These are phyloP conservation scores for Magnaporthiopsis poae DNA, from an alignment of 2,329 filamentous ascomycete species.

Conservation along the genomic window DNA sequence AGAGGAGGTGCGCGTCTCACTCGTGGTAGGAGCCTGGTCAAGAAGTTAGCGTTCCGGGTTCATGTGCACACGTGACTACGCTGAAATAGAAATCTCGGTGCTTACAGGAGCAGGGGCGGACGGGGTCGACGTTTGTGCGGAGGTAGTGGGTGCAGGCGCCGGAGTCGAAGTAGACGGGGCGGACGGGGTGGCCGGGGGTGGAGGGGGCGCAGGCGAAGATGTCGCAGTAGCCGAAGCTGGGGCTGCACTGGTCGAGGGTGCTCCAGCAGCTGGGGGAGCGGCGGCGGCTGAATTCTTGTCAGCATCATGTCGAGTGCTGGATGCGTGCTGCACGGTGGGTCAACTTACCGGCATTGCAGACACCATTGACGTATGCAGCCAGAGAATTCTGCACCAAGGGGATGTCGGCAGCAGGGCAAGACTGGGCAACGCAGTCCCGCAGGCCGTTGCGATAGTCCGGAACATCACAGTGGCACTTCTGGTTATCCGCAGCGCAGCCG, in stretches of 20 bases:
- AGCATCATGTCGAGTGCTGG: not conserved
- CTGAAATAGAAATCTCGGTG: not conserved
- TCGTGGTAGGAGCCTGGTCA: not conserved
- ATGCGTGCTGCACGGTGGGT: not conserved
- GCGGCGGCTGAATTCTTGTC: constrained; percentile 5
- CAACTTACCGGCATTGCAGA: constrained; percentile 15
- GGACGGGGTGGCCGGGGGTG: not conserved
- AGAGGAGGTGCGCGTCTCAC: not conserved
- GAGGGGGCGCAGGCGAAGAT: constrained; percentile 3
- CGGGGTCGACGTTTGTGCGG: not conserved
- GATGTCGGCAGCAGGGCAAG: constrained; percentile 13
- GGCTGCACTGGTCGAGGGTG: not conserved
- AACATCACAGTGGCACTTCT: constrained; percentile 14
- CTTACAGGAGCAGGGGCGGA: not conserved
- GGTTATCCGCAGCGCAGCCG: constrained; percentile 9
- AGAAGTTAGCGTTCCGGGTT: not conserved
- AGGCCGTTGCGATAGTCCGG: constrained; percentile 13
- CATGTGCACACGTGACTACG: not conserved
- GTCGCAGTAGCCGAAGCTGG: not conserved
- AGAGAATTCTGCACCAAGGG: constrained; percentile 7
- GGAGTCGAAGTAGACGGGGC: constrained; percentile 1
- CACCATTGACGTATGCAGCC: constrained; percentile 12
- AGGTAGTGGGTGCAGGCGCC: not conserved
- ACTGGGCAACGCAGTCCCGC: constrained; percentile 13
- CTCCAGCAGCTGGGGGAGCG: not conserved